Base-by-base conservation (phyloP, 2,329 filamentous ascomycete species). In the Aspergillus piperis region DNA sequence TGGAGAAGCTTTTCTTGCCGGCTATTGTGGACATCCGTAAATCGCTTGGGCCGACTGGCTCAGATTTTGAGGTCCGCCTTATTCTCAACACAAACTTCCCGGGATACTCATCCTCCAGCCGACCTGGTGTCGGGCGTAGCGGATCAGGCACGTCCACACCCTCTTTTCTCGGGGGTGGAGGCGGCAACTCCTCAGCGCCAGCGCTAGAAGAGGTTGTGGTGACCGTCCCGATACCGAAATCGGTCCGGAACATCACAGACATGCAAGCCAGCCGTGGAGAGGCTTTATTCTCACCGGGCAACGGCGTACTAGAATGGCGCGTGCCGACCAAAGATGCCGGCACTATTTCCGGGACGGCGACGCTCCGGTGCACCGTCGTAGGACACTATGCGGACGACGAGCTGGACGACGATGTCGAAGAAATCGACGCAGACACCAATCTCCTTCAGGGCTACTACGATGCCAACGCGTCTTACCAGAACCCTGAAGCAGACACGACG, bases 1-100 rank as follows among this genome's bases (percentile, higher is more conserved):
- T 81, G 57, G 86, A 86, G 61, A 88, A 85, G 66, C 81, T 98
- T 13, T 92, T 92, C 71, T 79, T 98, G 5, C 95, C 95, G 0
- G 89, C 95, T 3, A 87, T 83, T 52, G 82, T 96, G 54, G 91
- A 96, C 70, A 86, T 98, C 51, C 90, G 88, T 68, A 94, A 92
- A 1, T 87, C 88, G 0, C 81, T 97, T 3, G 95, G 95, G 0
- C 75, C 84, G 2, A 81, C 80, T 0, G 92, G 91, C 1, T 86
- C 89, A 5, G 95, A 98, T 58, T 98, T 99, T 69, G 93, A 98
- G 75, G 91, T 96, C 51, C 85, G 90, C 54, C 75, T 96, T 23
- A 86, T 87, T 61, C 83, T 92, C 42, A 88, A 88, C 70, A 89
- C 84, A 69, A 82, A 88, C 27, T 88, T 91, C 62, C 81, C 83